Evolutionary conservation across 1,284 basidiomycete genomes (phyloP), one percentile per base, ranked within the genome.

Genomic region (Melampsora americana): DNA sequence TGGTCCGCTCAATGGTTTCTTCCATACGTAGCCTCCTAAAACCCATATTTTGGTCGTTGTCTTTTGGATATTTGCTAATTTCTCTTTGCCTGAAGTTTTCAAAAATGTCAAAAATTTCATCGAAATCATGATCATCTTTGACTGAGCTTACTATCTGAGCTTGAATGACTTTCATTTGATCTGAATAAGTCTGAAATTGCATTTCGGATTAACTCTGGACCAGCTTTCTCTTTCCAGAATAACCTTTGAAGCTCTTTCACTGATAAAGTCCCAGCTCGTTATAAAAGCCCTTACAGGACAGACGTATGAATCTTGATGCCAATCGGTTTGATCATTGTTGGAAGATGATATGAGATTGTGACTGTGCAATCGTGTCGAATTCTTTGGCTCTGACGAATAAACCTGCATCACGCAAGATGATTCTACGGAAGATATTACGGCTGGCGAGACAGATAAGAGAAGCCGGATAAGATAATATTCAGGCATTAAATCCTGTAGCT

Each of bases 371-470:
- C 32, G 60, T 61, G 44, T 39, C 64, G 20, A 66, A 66, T 42
- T 66, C 64, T 56, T 73, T 66, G 23, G 71, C 71, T 66, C 71
- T 73, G 44, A 73, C 64, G 44, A 73, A 73, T 11, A 73, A 62
- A 56, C 71, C 71, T 12, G 71, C 71, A 46, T 73, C 71, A n/a
- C 64, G 46, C 12, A 73, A 50, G 28, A 73, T 73, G 26, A 73
- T 66, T 44, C 71, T 30, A 20, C 71, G 48, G 46, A 73, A 73
- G 16, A 73, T 42, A 44, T 73, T 73, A 11, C 71, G 28, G 35
- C 71, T 73, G 46, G 9, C 11, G 53, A 32, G 48, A 12, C 9
- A n/a, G 35, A 26, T 46, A 18, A 66, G n/a, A 66, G 35, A 42
- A 35, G 65, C 6, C 20, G 12, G 1, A 66, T 1, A 28, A 66